A percentile compares a stretch with the other conserved stretches of the same genome.
Evolutionary conservation across 2,329 filamentous ascomycete genomes (phyloP).

Genomic region (Passalora sequoiae): DNA sequence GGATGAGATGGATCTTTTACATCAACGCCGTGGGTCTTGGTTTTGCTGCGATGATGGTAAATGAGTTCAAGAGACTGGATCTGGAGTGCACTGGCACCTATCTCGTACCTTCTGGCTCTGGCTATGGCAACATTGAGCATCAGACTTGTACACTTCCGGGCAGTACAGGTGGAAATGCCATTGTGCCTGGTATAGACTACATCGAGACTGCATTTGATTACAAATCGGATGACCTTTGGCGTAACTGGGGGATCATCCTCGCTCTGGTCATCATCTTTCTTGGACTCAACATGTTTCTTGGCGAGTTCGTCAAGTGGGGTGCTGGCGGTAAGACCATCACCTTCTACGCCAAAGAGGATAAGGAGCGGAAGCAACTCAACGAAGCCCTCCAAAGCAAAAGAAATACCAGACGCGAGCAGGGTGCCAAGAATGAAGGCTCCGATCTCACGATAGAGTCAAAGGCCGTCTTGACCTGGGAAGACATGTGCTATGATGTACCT

Average conservation of each 20-base stretch:
- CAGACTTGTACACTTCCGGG: constrained; percentile 79
- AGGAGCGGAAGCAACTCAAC: constrained; percentile 63
- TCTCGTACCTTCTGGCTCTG: constrained; percentile 65
- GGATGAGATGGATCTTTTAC: constrained; percentile 74
- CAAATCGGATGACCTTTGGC: constrained; percentile 63
- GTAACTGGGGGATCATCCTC: constrained; percentile 77
- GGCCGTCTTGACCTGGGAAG: constrained; percentile 52
- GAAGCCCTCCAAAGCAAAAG: constrained; percentile 56
- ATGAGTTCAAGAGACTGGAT: constrained; percentile 68
- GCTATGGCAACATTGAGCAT: constrained; percentile 64
- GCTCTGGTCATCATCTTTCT: constrained; percentile 72
- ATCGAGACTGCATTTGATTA: constrained; percentile 66
- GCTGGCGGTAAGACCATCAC: constrained; percentile 77
- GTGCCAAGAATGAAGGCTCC: constrained; percentile 37
- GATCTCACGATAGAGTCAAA: constrained; percentile 51
- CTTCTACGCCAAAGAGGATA: constrained; percentile 66
- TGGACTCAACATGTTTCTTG: constrained; percentile 67
- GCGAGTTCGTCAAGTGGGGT: constrained; percentile 72
- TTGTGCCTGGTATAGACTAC: constrained; percentile 64
- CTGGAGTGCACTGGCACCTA: constrained; percentile 64
- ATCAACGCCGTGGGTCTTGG: constrained; percentile 68
- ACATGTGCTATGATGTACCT: constrained; percentile 48
- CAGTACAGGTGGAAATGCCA: constrained; percentile 58
- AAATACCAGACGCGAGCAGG: constrained; percentile 46
- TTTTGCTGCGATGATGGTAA: constrained; percentile 77